A percentile compares a stretch with the other conserved stretches of the same genome.
phyloP scores from a whole-genome alignment of 108 stramenopile species.

The Epipyxis sp. region DNA sequence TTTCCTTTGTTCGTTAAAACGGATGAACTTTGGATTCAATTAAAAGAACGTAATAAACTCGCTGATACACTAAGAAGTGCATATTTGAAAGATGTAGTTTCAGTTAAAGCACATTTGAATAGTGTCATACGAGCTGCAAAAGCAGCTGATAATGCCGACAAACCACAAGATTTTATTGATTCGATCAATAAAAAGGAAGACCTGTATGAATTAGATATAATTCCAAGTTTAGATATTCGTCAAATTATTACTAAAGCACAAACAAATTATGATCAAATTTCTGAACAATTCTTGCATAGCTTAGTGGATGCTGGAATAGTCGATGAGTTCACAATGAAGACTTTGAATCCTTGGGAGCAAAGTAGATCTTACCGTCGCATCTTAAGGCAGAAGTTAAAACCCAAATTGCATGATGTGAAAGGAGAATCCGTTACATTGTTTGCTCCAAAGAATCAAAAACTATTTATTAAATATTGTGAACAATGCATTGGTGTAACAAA shows the following conservation, averaged over 20 bases:
- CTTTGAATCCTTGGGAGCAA: conserved; percentile 1
- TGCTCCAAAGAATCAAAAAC: not conserved
- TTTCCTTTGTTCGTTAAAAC: not conserved
- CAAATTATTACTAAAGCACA: not conserved
- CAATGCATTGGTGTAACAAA: not conserved
- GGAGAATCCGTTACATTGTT: not conserved
- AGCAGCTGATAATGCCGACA: not conserved
- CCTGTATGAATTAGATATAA: not conserved
- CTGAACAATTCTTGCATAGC: not conserved
- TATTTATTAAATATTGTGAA: not conserved
- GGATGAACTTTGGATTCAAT: not conserved
- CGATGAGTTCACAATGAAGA: not conserved
- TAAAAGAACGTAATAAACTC: not conserved
- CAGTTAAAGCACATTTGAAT: not conserved
- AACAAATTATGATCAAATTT: not conserved
- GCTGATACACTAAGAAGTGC: not conserved
- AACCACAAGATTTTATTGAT: not conserved
- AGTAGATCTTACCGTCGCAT: not conserved
- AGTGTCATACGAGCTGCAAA: not conserved
- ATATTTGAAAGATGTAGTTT: conserved; percentile 2
- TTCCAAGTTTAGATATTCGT: not conserved
- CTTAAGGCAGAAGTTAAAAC: not conserved
- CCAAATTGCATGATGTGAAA: not conserved
- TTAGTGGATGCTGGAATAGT: not conserved
- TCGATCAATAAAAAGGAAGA: not conserved